phyloP scores from a whole-genome alignment of 331 rosid species.

The Pyrus hybrid region DNA sequence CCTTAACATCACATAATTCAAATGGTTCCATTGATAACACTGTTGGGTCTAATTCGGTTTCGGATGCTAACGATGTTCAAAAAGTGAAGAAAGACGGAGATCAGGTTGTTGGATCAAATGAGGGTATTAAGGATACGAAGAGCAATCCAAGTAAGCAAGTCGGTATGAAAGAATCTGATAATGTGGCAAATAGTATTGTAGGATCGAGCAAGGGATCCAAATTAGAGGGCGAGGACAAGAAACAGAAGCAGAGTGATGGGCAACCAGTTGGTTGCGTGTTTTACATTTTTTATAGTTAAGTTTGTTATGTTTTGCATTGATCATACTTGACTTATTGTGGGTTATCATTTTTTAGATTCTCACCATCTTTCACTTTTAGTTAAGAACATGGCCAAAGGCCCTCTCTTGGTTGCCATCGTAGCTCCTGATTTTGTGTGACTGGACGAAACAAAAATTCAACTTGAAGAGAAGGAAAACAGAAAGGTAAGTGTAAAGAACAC shows the following conservation, averaged over 20 bases:
- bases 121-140: not conserved
- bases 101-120: too few species aligned
- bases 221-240: slow-evolving; percentile 7
- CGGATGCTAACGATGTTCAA: too few species aligned
- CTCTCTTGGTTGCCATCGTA: slow-evolving; percentile 22
- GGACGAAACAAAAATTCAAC: slow-evolving; percentile 15
- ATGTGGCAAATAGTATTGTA: not conserved
- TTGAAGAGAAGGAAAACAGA: slow-evolving; percentile 20
- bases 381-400: slow-evolving; percentile 35
- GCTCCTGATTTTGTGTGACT: slow-evolving; percentile 38
- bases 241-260: slow-evolving; percentile 9
- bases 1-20: not conserved
- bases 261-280: slow-evolving; percentile 33
- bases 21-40: slow-evolving; percentile 1
- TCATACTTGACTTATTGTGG: not conserved
- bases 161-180: not conserved
- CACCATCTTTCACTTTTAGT: slow-evolving; percentile 38
- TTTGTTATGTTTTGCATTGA: not conserved
- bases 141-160: not conserved
- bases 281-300: not conserved
- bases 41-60: not conserved
- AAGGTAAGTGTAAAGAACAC: slow-evolving; percentile 20
- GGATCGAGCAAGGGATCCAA: not conserved
- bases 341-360: slow-evolving; percentile 25
- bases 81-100: too few species aligned